phyloP scores from a whole-genome alignment of 495 filamentous ascomycete genomes.

The Annulohypoxylon moriforme region DNA sequence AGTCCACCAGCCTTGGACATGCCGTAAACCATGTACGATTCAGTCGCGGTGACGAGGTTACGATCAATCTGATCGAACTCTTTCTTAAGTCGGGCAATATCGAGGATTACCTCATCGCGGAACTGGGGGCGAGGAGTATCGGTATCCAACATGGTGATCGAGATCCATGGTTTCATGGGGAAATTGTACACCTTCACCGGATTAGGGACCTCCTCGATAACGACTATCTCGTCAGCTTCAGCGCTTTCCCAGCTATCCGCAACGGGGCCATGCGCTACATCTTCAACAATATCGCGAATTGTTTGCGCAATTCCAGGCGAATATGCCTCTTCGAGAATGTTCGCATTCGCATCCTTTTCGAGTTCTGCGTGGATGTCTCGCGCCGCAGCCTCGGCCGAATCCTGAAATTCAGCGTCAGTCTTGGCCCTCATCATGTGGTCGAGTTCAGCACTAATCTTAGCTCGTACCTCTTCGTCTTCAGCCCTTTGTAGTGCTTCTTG shows the following conservation, averaged over 20 bases:
- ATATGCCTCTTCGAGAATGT: slow-evolving; percentile 62
- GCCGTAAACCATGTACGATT: slow-evolving; percentile 91
- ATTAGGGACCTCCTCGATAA: slow-evolving; percentile 71
- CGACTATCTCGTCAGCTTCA: slow-evolving; percentile 74
- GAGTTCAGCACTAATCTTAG: slow-evolving; percentile 58
- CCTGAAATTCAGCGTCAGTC: slow-evolving; percentile 60
- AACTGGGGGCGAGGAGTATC: slow-evolving; percentile 64
- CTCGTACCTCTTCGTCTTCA: slow-evolving; percentile 61
- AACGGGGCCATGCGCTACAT: slow-evolving; percentile 64
- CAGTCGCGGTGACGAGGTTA: slow-evolving; percentile 88
- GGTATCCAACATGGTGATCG: slow-evolving; percentile 69
- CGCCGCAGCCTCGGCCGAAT: slow-evolving; percentile 58
- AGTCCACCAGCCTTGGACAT: slow-evolving; percentile 91
- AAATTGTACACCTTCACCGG: slow-evolving; percentile 89
- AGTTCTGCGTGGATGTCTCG: slow-evolving; percentile 67
- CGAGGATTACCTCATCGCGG: slow-evolving; percentile 78
- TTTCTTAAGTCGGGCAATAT: slow-evolving; percentile 94
- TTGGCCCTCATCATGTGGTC: slow-evolving; percentile 56
- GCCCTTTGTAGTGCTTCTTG: slow-evolving; percentile 71
- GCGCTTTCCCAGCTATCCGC: slow-evolving; percentile 86
- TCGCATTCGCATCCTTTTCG: slow-evolving; percentile 63
- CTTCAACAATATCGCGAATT: slow-evolving; percentile 68
- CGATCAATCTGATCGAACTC: slow-evolving; percentile 97
- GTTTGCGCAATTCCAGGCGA: slow-evolving; percentile 65
- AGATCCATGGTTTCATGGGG: slow-evolving; percentile 93